phyloP scores from a whole-genome alignment of 2,329 filamentous ascomycete species.

The Penicillium crustosum region DNA sequence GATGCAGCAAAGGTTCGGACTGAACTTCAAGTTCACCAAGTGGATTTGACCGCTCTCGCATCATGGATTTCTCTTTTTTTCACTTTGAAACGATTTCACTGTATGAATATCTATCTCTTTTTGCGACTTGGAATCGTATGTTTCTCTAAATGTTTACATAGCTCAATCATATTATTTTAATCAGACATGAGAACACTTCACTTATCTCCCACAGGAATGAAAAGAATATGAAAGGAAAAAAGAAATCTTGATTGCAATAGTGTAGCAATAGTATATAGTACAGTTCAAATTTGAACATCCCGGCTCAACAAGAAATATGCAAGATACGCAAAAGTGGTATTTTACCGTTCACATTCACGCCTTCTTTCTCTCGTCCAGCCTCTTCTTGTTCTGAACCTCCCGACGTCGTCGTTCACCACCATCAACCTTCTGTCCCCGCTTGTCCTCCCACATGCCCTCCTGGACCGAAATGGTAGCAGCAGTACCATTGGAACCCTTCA shows the following conservation, averaged over 20 bases:
- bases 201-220: neutral
- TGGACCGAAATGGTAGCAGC: constrained; percentile 68
- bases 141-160: constrained; percentile 16
- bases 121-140: neutral
- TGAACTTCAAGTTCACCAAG: neutral
- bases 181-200: neutral
- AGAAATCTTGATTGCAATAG: constrained; percentile 9
- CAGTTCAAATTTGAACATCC: constrained; percentile 18
- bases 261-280: constrained; percentile 22
- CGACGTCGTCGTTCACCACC: constrained; percentile 89
- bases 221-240: neutral
- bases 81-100: constrained; percentile 16
- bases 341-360: constrained; percentile 15
- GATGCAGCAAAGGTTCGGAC: neutral
- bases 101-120: constrained; percentile 18
- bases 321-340: constrained; percentile 15
- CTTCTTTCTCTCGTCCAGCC: constrained; percentile 75
- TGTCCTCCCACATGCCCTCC: constrained; percentile 92
- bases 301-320: constrained; percentile 19
- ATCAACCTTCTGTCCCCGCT: constrained; percentile 85
- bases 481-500: constrained; percentile 60
- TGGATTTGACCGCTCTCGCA: neutral
- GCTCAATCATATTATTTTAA: constrained; percentile 21
- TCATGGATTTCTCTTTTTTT: neutral
- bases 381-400: constrained; percentile 83